Conservation (phyloP, 2,329 filamentous ascomycete genomes). For the Penicillium capsulatum region DNA sequence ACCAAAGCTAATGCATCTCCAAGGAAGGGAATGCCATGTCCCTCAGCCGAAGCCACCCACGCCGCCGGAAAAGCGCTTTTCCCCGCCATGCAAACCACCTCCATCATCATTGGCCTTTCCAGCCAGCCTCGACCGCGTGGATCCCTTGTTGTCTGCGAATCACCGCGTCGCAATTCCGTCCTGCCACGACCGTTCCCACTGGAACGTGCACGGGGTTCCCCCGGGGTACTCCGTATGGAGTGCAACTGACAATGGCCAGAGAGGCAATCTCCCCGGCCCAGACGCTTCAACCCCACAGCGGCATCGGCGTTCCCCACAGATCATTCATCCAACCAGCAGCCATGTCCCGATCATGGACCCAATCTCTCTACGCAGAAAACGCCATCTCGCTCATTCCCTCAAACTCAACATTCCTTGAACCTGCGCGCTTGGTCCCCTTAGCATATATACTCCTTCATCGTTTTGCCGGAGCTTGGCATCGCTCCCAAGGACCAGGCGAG, state of each 20-base stretch:
- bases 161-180: not conserved
- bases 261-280: not conserved
- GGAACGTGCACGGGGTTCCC: constrained; percentile 6
- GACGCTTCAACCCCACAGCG: constrained; percentile 4
- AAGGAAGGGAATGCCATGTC: not conserved
- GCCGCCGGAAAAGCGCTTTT: constrained; percentile 25
- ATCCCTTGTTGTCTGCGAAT: constrained; percentile 12
- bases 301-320: constrained; percentile 9
- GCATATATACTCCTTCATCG: constrained; percentile 7
- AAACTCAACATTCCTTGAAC: not conserved
- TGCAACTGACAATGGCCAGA: not conserved
- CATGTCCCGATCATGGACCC: not conserved
- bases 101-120: constrained; percentile 10
- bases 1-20: not conserved
- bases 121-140: not conserved
- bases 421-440: not conserved
- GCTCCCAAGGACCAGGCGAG: not conserved
- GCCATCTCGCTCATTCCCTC: not conserved
- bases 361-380: not conserved
- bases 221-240: constrained; percentile 11
- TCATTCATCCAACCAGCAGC: constrained; percentile 2
- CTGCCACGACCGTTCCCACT: constrained; percentile 1
- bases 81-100: constrained; percentile 15
- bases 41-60: not conserved
- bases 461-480: constrained; percentile 18